A percentile compares a stretch with the other conserved stretches of the same genome.
Evolutionary conservation across 2,329 filamentous ascomycete genomes (phyloP).

Genomic region (Ilyonectria mors-panacis): DNA sequence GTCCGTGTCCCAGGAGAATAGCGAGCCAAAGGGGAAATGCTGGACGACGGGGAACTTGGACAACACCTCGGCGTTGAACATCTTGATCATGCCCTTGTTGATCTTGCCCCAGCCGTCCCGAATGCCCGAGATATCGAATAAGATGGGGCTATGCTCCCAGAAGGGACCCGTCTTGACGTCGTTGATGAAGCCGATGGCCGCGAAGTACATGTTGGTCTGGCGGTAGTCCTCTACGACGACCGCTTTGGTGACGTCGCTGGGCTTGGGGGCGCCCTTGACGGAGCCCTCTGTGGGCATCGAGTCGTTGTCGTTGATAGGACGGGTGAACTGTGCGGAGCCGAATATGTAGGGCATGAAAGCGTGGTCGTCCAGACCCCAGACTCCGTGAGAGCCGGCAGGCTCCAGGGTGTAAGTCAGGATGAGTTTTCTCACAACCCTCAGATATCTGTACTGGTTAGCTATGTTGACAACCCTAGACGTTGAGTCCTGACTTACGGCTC

Average conservation of each 20-base stretch:
- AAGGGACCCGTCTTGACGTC: constrained; percentile 97
- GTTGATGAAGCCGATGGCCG: constrained; percentile 95
- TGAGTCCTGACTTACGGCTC: constrained; percentile 76
- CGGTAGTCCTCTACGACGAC: constrained; percentile 77
- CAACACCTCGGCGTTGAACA: constrained; percentile 97
- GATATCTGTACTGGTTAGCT: constrained; percentile 69
- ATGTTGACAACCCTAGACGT: background rate
- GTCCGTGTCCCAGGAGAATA: constrained; percentile 84
- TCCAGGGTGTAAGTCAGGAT: constrained; percentile 95
- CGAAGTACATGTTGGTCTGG: constrained; percentile 88
- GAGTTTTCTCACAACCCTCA: constrained; percentile 84
- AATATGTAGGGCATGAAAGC: constrained; percentile 95
- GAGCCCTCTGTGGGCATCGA: constrained; percentile 86
- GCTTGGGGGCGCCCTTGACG: constrained; percentile 77
- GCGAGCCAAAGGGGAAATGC: constrained; percentile 87
- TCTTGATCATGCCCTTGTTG: constrained; percentile 99
- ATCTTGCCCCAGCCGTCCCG: constrained; percentile 98
- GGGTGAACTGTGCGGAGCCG: constrained; percentile 90
- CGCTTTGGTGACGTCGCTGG: constrained; percentile 76
- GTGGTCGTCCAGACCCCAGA: constrained; percentile 99
- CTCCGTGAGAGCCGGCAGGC: constrained; percentile 94
- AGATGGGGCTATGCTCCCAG: constrained; percentile 95
- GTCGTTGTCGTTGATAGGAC: constrained; percentile 75
- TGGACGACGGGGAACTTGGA: constrained; percentile 99
- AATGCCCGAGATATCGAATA: constrained; percentile 95